Base-by-base conservation (phyloP, 2,329 filamentous ascomycete species). In the Talaromyces piceae region DNA sequence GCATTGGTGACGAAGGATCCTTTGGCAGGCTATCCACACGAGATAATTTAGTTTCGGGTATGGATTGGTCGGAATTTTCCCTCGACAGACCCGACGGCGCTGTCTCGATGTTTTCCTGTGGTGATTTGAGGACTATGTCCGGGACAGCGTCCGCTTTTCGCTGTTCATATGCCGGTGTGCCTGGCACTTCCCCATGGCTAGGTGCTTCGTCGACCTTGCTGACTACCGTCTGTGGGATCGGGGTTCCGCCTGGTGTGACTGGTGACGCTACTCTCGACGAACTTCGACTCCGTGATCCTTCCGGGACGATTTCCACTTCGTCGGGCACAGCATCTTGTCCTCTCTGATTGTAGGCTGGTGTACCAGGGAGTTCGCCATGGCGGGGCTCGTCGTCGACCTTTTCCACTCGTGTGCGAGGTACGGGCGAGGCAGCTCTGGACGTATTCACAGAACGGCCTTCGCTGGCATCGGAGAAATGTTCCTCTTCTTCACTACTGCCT, bases 401-500 rank as follows among this genome's bases (percentile, higher is more conserved):
- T 66, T 84, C 81, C 23, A 84, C 79, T 56, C 81, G 73, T n/a
- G 80, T 84, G 47, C 75, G 73, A 23, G 81, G 81, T 50, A 83
- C 75, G 48, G 79, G 76, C 8, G 79, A 81, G 44, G 67, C 67
- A 57, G 68, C 64, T 57, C 71, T 65, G 48, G 73, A 72, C 46
- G 62, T 61, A 61, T 61, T 59, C 56, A 60, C 64, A 56, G 64
- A 67, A 55, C 58, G 67, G 58, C 79, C 81, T 71, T 84, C 82
- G 41, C 75, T 79, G 51, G 82, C 82, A 62, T 84, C 82, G 44
- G 81, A 83, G 65, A 84, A 85, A 67, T 84, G 79, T 16, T 37
- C 33, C 13, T 37, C 33, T 43, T 43, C 39, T 47, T 73, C 77
- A 53, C 76, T 77, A n/a, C n/a, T n/a, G n/a, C n/a, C n/a, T 52